These are phyloP conservation scores for Paramecium sonneborni DNA, from an alignment of 73 alveolate genomes.

Conservation along the genomic window DNA sequence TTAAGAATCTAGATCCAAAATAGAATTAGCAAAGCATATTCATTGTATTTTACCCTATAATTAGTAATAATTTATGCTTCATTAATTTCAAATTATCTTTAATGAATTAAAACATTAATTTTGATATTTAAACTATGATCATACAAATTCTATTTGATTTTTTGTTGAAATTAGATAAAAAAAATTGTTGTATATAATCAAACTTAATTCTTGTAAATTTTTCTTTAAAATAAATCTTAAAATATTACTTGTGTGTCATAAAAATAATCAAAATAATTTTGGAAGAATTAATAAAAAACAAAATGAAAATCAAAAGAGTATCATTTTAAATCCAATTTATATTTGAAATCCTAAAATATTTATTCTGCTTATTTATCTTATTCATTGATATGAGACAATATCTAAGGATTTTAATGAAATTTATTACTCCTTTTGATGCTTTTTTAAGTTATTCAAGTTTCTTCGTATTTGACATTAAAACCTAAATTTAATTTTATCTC, in stretches of 20 bases:
- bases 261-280: not conserved
- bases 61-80: too few species aligned
- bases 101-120: too few species aligned
- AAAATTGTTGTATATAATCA: not conserved
- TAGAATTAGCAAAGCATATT: too few species aligned
- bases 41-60: too few species aligned
- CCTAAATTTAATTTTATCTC: slow-evolving; percentile 19
- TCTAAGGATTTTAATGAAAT: not conserved
- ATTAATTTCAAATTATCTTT: too few species aligned
- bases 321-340: not conserved
- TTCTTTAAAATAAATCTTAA: not conserved
- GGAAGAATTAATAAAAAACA: not conserved
- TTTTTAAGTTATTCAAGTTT: slow-evolving; percentile 19
- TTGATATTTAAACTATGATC: too few species aligned
- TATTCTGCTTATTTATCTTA: slow-evolving; percentile 5
- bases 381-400: not conserved
- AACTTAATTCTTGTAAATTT: not conserved
- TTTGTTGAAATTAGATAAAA: too few species aligned
- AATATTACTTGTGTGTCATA: not conserved
- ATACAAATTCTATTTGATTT: too few species aligned
- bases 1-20: too few species aligned
- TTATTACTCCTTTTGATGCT: slow-evolving; percentile 33
- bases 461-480: slow-evolving; percentile 24
- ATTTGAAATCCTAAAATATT: not conserved
- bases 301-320: not conserved